Evolutionary conservation across 2,329 filamentous ascomycete species (phyloP).

Genomic region (Didymellaceae sp.): DNA sequence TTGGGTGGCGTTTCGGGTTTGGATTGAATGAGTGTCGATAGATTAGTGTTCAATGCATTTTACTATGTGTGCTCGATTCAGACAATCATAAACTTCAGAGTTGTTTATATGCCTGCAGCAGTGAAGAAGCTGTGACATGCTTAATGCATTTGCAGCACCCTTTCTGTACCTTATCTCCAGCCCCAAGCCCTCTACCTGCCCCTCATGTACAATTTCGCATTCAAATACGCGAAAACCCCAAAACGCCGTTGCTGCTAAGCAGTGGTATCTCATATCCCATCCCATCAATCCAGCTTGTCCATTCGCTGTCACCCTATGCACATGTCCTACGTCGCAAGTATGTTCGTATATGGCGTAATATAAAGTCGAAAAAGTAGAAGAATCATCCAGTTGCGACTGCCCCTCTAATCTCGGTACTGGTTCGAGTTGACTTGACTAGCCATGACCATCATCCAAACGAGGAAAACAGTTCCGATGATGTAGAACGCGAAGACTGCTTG

Average conservation of each 20-base stretch:
- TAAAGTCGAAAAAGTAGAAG: neutral
- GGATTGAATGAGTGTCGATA: neutral
- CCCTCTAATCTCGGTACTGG: conserved; percentile 36
- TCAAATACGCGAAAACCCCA: neutral
- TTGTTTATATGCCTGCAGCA: no score
- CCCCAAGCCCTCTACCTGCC: neutral
- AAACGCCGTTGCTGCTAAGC: conserved; percentile 17
- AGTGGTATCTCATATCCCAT: conserved; percentile 15
- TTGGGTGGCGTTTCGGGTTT: neutral
- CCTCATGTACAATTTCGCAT: neutral
- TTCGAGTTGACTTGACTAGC: conserved; percentile 62
- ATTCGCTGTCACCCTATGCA: conserved; percentile 7
- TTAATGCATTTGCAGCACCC: no score
- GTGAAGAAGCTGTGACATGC: no score
- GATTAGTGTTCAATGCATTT: no score
- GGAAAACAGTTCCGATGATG: conserved; percentile 67
- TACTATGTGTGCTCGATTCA: neutral
- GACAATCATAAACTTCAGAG: neutral
- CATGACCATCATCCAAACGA: conserved; percentile 71
- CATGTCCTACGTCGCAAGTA: neutral
- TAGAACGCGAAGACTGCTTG: conserved; percentile 68
- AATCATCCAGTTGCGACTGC: neutral
- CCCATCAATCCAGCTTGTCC: neutral
- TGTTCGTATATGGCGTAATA: conserved; percentile 5
- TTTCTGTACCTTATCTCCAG: neutral